Base-by-base conservation (phyloP, 1,284 basidiomycete species). In the Ganoderma sp. region DNA sequence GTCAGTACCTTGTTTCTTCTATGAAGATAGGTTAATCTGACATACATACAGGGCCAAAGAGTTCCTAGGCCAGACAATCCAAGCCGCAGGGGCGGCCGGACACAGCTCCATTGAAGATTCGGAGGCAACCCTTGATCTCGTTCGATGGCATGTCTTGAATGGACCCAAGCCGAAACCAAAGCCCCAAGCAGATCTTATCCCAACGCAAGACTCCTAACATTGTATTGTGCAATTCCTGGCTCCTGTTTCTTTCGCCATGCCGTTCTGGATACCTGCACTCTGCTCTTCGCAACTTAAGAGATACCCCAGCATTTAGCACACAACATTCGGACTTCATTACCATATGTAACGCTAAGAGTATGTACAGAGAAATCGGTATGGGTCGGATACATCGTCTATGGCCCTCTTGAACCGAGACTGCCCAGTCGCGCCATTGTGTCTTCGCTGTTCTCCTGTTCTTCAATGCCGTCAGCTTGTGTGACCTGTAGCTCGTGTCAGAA, bases 61-160 rank as follows among this genome's bases (percentile, higher is more conserved):
- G 75, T 88, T 92, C 74, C 83, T 97, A 8, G 89, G 90, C 7
- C 85, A 86, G 70, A 83, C 85, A 58, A 97, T 97, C 66, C 95
- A 97, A 77, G 84, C 85, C 12, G 91, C 91, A 39, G 90, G 87
- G 52, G 89, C 86, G 0, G 84, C 84, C 5, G 95, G 95, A 8
- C 95, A 97, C 82, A 95, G 92, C 57, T 94, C 92, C 6, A 82
- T 92, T 1, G 94, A 93, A 79, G 95, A 95, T 81, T 94, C 93
- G 0, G 80, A 87, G 42, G 93, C 94, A 0, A 94, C 95, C 1
- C 82, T 97, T 50, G 91, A 97, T 73, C 85, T 96, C 41, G 89
- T 97, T n/a, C 84, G 89, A 66, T 92, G 88, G 88, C 85, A 88
- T 75, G 78, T 92, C 64, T 74, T 89, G 59, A 88, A 91, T 73